These are phyloP conservation scores for Cochlearia excelsa DNA, from an alignment of 345 rosid genomes.

Conservation along the genomic window DNA sequence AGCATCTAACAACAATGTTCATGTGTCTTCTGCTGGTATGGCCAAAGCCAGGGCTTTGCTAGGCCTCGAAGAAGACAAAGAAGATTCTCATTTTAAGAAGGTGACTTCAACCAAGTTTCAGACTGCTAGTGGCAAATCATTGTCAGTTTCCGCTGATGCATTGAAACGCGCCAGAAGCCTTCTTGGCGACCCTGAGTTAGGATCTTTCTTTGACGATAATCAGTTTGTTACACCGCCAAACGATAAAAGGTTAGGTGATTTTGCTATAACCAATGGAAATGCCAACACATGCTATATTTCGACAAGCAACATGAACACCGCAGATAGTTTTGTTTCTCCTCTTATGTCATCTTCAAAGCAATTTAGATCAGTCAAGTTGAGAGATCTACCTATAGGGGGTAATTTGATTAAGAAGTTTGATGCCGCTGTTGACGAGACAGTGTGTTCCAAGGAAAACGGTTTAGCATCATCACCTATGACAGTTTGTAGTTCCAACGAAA, in stretches of 20 bases:
- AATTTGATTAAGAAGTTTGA: conserved; percentile 75
- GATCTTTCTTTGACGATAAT: conserved; percentile 50
- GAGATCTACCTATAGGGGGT: conserved; percentile 39
- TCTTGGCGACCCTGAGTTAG: conserved; percentile 87
- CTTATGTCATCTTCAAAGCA: conserved; percentile 48
- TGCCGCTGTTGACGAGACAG: conserved; percentile 50
- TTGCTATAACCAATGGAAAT: conserved; percentile 45
- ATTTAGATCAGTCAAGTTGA: conserved; percentile 34
- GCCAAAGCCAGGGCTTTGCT: conserved; percentile 65
- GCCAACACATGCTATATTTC: conserved; percentile 32
- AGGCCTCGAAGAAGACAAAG: conserved; percentile 49
- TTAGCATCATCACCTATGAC: conserved; percentile 15
- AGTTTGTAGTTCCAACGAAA: conserved; percentile 31
- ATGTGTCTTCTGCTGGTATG: conserved; percentile 62
- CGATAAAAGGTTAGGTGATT: conserved; percentile 32
- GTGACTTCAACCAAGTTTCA: conserved; percentile 69
- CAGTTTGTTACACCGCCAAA: conserved; percentile 36
- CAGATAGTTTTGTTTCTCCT: conserved; percentile 60
- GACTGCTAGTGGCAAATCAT: conserved; percentile 84
- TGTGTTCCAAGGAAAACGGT: conserved; percentile 22
- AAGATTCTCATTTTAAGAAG: conserved; percentile 41
- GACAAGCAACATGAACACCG: conserved; percentile 39
- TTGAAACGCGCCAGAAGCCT: conserved; percentile 80
- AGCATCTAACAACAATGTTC: conserved; percentile 68
- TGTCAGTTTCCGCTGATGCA: conserved; percentile 84